phyloP scores from a whole-genome alignment of 768 basidiomycete species.

The Tremella yokohamensis region DNA sequence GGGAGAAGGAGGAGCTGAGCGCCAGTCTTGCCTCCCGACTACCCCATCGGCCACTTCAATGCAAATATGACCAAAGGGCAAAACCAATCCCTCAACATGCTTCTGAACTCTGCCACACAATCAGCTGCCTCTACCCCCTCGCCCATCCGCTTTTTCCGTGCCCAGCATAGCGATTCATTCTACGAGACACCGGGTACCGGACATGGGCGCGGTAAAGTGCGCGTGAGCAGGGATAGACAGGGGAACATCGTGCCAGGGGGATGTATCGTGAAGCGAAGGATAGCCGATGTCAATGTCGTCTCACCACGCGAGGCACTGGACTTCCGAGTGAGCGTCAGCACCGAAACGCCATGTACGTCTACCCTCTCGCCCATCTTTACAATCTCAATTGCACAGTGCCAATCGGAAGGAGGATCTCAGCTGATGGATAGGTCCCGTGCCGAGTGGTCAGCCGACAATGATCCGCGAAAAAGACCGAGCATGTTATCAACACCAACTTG shows the following conservation, averaged over 20 bases:
- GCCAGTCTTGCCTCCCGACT: constrained; percentile 66
- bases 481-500: constrained; percentile 90
- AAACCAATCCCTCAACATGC: constrained; percentile 77
- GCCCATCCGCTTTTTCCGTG: constrained; percentile 71
- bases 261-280: constrained; percentile 69
- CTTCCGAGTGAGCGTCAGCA: constrained; percentile 86
- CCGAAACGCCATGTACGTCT: constrained; percentile 78
- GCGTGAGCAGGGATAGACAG: constrained; percentile 77
- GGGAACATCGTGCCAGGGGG: constrained; percentile 60
- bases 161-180: constrained; percentile 74
- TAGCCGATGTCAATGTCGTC: constrained; percentile 83
- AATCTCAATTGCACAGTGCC: not conserved
- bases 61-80: constrained; percentile 92
- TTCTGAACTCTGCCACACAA: constrained; percentile 62
- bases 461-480: constrained; percentile 76
- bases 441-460: constrained; percentile 19
- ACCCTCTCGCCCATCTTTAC: not conserved
- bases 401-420: not conserved
- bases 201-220: constrained; percentile 57
- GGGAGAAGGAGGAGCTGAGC: not conserved
- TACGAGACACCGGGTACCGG: constrained; percentile 51
- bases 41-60: constrained; percentile 70
- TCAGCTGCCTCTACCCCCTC: constrained; percentile 49
- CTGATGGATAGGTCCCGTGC: constrained; percentile 32
- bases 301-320: constrained; percentile 78